Base-by-base conservation (phyloP, 83 land plant genomes). In the Larix sibirica region DNA sequence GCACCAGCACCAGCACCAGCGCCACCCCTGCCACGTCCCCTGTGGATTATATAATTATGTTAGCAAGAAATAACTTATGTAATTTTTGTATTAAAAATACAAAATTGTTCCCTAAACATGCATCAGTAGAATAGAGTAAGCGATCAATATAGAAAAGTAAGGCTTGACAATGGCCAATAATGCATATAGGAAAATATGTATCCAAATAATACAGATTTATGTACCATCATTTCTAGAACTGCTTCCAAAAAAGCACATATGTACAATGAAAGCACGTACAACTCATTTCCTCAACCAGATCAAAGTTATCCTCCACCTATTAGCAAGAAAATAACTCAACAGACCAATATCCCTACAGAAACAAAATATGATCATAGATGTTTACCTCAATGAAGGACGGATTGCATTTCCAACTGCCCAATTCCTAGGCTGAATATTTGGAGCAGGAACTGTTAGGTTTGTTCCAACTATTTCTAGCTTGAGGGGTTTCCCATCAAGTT, bases 401-500 rank as follows among this genome's bases (percentile, higher is more conserved):
- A 78, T 18, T 28, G 63, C 10, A 78, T 54, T 54, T 28, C 63
- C 38, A 17, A 26, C 63, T 58, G n/a, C 18, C 80, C 80, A 56
- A 24, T 56, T 59, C 58, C 68, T 65, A 78, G 61, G 80, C 36
- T 26, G 80, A 16, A 4, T 24, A 56, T 26, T 78, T 12, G 85
- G 62, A 83, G 83, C 92, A 83, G 91, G 89, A 50, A 85, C 80
- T 16, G 71, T 24, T 12, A 88, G 78, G 65, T 91, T 91, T 23
- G 89, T 83, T 80, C 93, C 96, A 47, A 94, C 86, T 40, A 94
- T 85, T 71, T 94, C 95, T 81, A 94, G 86, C 65, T 90, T 88
- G 89, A 94, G 93, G 26, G 96, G 96, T 65, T 94, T 94, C 65
- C 96, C 96, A 88, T 94, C 96, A 80, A 94, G 95, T 84, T 92